Conservation (phyloP, 176 grass and related monocot genomes). For the Triticum turgidum region DNA sequence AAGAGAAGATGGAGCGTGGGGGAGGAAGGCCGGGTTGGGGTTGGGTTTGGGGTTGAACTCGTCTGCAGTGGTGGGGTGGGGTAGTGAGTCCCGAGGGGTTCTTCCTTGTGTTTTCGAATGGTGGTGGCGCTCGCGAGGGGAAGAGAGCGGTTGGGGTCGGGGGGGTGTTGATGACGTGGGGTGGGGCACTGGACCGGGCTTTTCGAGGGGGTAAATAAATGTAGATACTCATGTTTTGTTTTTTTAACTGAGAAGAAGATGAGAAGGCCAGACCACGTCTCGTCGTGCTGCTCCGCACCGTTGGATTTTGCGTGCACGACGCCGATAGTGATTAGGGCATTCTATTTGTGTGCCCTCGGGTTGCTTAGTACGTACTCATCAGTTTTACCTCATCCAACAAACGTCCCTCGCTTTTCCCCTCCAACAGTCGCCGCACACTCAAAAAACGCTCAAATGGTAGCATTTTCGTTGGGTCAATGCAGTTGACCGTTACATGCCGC, state of each 20-base stretch:
- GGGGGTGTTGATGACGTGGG: slow-evolving; percentile 13
- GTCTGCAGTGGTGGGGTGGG: slow-evolving; percentile 1
- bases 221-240: neutral
- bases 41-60: neutral
- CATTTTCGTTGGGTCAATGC: no score
- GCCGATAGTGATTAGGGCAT: no score
- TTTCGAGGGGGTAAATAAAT: neutral
- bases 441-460: no score
- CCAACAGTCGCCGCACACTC: no score
- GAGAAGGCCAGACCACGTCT: no score
- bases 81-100: neutral
- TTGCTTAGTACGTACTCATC: no score
- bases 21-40: neutral
- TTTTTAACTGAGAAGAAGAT: neutral
- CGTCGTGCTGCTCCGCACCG: no score
- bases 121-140: slow-evolving; percentile 37
- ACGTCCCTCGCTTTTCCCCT: no score
- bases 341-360: no score
- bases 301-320: no score
- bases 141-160: slow-evolving; percentile 46
- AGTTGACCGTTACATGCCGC: no score
- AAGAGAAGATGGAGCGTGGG: neutral
- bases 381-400: no score
- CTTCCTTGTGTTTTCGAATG: slow-evolving; percentile 42
- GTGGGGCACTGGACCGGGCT: neutral